These are phyloP conservation scores for Penicillium alfredii DNA, from an alignment of 495 filamentous ascomycete species.

Conservation along the genomic window DNA sequence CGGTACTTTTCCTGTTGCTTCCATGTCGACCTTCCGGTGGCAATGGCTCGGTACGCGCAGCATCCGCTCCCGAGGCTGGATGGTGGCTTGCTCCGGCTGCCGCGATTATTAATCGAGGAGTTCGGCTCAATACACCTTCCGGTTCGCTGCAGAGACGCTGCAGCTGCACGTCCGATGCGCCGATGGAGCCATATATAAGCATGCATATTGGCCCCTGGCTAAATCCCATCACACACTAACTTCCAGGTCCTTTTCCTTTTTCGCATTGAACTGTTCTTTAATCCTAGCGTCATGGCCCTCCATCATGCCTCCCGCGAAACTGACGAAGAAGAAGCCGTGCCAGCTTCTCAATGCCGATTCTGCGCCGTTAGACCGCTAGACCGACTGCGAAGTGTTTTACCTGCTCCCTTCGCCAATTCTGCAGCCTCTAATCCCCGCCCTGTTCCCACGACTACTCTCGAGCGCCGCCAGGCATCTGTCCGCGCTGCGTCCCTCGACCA, in stretches of 20 bases:
- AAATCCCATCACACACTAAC: slow-evolving; percentile 5
- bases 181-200: slow-evolving; percentile 8
- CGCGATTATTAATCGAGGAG: slow-evolving; percentile 21
- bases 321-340: slow-evolving; percentile 3
- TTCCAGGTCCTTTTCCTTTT: too few relatives aligned
- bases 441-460: slow-evolving; percentile 15
- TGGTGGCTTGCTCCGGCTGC: slow-evolving; percentile 6
- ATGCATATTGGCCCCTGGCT: slow-evolving; percentile 6
- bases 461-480: slow-evolving; percentile 17
- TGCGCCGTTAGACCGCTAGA: slow-evolving; percentile 14
- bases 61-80: too few relatives aligned
- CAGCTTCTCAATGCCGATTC: slow-evolving; percentile 12
- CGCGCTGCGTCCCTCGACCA: slow-evolving; percentile 17
- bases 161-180: slow-evolving; percentile 7
- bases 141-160: slow-evolving; percentile 7
- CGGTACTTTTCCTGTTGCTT: too few relatives aligned
- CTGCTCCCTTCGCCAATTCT: slow-evolving; percentile 1
- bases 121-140: slow-evolving; percentile 5
- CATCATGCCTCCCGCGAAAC: slow-evolving; percentile 5
- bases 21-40: too few relatives aligned
- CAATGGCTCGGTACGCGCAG: too few relatives aligned
- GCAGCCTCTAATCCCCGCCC: slow-evolving; percentile 2
- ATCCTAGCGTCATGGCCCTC: slow-evolving; percentile 2
- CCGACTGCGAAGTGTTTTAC: slow-evolving; percentile 9
- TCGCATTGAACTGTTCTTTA: not conserved